Evolutionary conservation across 192 early-diverging fungal genomes (phyloP), one percentile per base, ranked within the genome.

Genomic region (Glomus cerebriforme): DNA sequence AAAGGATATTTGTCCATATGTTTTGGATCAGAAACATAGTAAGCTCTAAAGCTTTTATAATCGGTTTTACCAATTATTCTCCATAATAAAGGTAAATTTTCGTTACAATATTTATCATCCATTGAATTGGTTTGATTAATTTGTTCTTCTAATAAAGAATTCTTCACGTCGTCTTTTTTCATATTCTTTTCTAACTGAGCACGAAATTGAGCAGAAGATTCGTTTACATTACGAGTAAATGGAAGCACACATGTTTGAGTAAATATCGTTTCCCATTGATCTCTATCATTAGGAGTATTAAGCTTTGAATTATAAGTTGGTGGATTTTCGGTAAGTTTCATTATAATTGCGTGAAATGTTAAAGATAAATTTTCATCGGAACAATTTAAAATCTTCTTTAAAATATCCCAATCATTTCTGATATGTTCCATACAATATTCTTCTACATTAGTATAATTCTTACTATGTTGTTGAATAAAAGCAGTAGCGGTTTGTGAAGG

Each of bases 381-480:
- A 17, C 76, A 78, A 35, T 31, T 17, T 17, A 78, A n/a, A 29
- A 70, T 17, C 5, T 0, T 13, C 3, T 73, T 73, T 29, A 78
- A 47, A 24, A 37, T n/a, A 9, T 73, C 35, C 76, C 76, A 78
- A 39, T 78, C 76, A 26, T 78, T 78, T 13, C 0, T 43, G 31
- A 78, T 78, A 19, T 78, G 76, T 35, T 71, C 32, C 34, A 71
- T 26, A 34, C 76, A 78, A 73, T 71, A 73, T 27, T 75, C 8
- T 15, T 4, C 27, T 12, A 9, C 2, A 6, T 43, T 8, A 27
- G 7, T 8, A 45, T 13, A 17, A 71, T 45, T n/a, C 22, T 37
- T 47, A 45, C 17, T 27, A 17, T 31, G 15, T 64, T 26, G 22
- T 3, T 64, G 29, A 22, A 63, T 9, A 13, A 76, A 34, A 6